Conservation (phyloP, 768 basidiomycete genomes). For the Xanthoconium stramineum region DNA sequence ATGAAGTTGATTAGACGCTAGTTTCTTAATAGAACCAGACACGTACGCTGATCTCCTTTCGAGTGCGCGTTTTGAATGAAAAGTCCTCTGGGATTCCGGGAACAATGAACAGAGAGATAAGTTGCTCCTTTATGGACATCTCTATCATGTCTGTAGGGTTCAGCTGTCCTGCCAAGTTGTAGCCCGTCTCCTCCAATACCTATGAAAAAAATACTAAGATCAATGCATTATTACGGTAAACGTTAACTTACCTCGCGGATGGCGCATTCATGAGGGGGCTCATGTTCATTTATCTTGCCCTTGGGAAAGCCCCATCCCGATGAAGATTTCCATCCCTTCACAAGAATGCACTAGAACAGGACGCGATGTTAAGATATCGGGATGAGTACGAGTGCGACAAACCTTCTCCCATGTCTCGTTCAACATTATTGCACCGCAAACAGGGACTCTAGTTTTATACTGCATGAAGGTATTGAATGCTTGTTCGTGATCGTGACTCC, state of each 20-base stretch:
- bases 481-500: conserved; percentile 81
- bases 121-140: conserved; percentile 85
- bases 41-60: conserved; percentile 96
- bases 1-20: conserved; percentile 7
- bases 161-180: conserved; percentile 72
- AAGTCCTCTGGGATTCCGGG: conserved; percentile 85
- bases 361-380: conserved; percentile 9
- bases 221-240: not conserved
- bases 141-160: conserved; percentile 71
- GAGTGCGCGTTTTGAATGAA: conserved; percentile 86
- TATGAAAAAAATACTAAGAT: conserved; percentile 33
- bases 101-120: conserved; percentile 87
- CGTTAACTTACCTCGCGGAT: conserved; percentile 72
- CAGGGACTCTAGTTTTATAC: conserved; percentile 95
- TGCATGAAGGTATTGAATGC: conserved; percentile 89
- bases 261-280: conserved; percentile 80
- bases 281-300: conserved; percentile 98
- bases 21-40: not conserved
- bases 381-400: conserved; percentile 9
- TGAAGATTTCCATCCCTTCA: conserved; percentile 96
- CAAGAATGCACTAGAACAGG: conserved; percentile 76
- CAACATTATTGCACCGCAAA: conserved; percentile 96
- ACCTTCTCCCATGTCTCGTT: conserved; percentile 94
- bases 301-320: conserved; percentile 99
- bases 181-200: conserved; percentile 98